Conservation (phyloP, 192 early-diverging fungal genomes). For the Nowakowskiella sp. region DNA sequence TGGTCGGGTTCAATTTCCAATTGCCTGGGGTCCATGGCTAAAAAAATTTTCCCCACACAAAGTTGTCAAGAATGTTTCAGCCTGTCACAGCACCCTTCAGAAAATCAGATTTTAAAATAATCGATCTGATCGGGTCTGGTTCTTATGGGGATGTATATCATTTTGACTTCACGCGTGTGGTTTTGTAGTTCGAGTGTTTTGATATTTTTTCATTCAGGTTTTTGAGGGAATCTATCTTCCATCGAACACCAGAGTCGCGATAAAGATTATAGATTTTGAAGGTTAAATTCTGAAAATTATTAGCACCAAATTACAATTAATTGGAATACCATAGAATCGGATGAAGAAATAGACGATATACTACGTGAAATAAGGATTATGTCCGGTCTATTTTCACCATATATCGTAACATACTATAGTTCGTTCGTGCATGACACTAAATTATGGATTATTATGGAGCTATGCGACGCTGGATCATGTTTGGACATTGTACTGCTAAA, state of each 20-base stretch:
- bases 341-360: slow-evolving; percentile 99
- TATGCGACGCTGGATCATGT: slow-evolving; percentile 90
- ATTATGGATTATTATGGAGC: slow-evolving; percentile 99
- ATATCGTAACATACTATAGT: slow-evolving; percentile 85
- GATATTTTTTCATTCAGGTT: too few species aligned
- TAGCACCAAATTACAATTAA: too few species aligned
- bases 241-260: slow-evolving; percentile 73
- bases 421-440: slow-evolving; percentile 82
- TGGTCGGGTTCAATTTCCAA: slow-evolving; percentile 8
- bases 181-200: too few species aligned
- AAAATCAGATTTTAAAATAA: too few species aligned
- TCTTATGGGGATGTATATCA: too few species aligned
- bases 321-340: slow-evolving; percentile 61
- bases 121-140: too few species aligned
- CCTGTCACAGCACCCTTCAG: too few species aligned
- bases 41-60: too few species aligned
- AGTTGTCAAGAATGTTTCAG: too few species aligned
- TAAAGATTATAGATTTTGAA: slow-evolving; percentile 97
- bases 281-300: slow-evolving; percentile 17
- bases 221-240: slow-evolving; percentile 55
- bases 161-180: too few species aligned
- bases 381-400: slow-evolving; percentile 81
- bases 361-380: slow-evolving; percentile 95
- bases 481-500: slow-evolving; percentile 90
- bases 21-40: too few species aligned